phyloP scores from a whole-genome alignment of 2,329 filamentous ascomycete species.

The Aspergillus awamori region DNA sequence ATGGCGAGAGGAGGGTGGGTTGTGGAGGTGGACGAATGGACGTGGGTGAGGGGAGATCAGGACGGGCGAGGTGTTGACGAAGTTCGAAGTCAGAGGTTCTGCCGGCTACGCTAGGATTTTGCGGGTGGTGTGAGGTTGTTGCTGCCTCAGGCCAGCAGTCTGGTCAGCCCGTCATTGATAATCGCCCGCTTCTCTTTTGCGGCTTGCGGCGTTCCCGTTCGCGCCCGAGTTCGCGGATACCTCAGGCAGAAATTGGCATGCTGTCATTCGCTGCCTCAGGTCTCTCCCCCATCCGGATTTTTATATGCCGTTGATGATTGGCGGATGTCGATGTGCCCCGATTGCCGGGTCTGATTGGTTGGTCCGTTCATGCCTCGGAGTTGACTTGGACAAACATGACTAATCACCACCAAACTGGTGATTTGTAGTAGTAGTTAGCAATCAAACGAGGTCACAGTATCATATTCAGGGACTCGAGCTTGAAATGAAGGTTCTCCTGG shows the following conservation, averaged over 20 bases:
- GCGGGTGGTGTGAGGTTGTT: conserved; percentile 42
- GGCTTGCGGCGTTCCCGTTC: conserved; percentile 24
- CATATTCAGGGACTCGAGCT: neutral
- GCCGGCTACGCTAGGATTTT: conserved; percentile 38
- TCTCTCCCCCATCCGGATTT: conserved; percentile 20
- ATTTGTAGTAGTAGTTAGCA: too few relatives aligned
- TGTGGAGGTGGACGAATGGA: conserved; percentile 31
- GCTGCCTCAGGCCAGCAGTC: conserved; percentile 25
- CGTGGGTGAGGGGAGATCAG: conserved; percentile 20
- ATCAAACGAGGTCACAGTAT: neutral
- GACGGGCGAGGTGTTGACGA: conserved; percentile 27
- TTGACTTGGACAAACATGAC: neutral
- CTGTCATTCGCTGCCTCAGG: neutral
- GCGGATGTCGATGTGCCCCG: conserved; percentile 10
- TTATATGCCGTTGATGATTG: conserved; percentile 32
- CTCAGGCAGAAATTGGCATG: conserved; percentile 28
- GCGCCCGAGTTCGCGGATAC: conserved; percentile 24
- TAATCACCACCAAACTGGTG: neutral
- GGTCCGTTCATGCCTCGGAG: neutral
- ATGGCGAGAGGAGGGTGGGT: conserved; percentile 48
- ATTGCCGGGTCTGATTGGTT: conserved; percentile 16
- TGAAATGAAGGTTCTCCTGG: neutral
- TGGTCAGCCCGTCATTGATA: conserved; percentile 18
- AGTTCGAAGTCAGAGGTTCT: conserved; percentile 27
- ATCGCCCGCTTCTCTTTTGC: conserved; percentile 15